Percentiles rank a stretch among this genome's conserved stretches.
These are phyloP conservation scores for Turnera subulata DNA, from an alignment of 345 rosid species.

Conservation along the genomic window DNA sequence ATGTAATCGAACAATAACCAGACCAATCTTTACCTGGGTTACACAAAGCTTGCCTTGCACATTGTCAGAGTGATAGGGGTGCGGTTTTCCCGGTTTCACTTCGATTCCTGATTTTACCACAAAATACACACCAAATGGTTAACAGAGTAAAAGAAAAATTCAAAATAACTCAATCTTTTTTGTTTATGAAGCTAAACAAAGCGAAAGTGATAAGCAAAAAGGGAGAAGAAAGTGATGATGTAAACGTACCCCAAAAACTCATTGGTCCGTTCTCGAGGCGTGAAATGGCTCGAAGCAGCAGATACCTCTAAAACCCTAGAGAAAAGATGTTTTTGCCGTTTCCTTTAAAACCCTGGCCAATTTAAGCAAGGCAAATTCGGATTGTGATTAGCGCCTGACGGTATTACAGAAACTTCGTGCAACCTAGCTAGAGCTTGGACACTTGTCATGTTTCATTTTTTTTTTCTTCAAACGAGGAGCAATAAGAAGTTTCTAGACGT, in stretches of 20 bases:
- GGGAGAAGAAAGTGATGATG: background rate
- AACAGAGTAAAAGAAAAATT: background rate
- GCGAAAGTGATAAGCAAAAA: no score
- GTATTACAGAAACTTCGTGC: no score
- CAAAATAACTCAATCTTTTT: background rate
- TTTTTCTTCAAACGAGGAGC: no score
- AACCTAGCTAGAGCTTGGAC: no score
- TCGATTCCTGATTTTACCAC: constrained; percentile 50
- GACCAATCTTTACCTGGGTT: constrained; percentile 57
- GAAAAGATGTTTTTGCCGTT: background rate
- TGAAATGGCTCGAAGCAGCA: background rate
- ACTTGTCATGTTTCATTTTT: no score
- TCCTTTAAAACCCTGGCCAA: no score
- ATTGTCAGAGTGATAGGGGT: constrained; percentile 50
- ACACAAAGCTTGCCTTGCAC: constrained; percentile 65
- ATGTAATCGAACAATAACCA: background rate
- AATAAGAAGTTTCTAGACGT: no score
- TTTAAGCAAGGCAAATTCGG: no score
- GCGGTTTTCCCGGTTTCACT: constrained; percentile 81
- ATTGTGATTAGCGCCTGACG: no score
- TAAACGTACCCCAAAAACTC: constrained; percentile 15
- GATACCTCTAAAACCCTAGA: background rate
- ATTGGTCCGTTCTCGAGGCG: background rate
- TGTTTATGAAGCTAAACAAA: no score
- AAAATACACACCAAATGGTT: background rate